Base-by-base conservation (phyloP, 345 rosid genomes). In the Populus ilicifolia region DNA sequence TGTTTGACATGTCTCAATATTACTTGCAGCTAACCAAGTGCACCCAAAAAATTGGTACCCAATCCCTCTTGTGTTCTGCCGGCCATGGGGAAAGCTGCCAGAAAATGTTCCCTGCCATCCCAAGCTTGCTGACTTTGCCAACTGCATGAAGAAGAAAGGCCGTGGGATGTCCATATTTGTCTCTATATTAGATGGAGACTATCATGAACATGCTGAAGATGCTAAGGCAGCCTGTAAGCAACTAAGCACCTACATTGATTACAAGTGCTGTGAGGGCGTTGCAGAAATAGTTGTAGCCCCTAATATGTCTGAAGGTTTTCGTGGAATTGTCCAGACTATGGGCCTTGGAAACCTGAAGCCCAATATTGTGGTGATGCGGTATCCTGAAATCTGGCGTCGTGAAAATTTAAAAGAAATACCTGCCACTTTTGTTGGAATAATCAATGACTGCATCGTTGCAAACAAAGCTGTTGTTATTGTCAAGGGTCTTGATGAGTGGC, bases 41-140 rank as follows among this genome's bases (percentile, higher is more conserved):
- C 99, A 96, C 77, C 98, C 99, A 3, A 96, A 96, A 86, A 96
- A 96, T 73, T 96, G 99, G 98, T 96, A 96, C 71, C 99, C 99
- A 52, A 96, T 96, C 74, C 99, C 98, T 27, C 92, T 96, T 68
- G 83, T 96, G 69, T 96, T 96, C 86, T 96, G 99, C 83, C 91
- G 98, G 73, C 99, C 99, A 13, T 96, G 99, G 99, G 99, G 98
- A 67, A 90, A 91, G 88, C 94, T 96, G 64, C 99, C 99, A 3
- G 99, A 94, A 82, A 94, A 96, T 71, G 98, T 96, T 33, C 97
- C 99, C 2, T 96, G 99, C 87, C 99, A 96, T 80, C 98, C 98
- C 25, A 96, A 96, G 78, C 93, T 96, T 77, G 97, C 97, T 9
- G 99, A 96, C 84, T 96, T 96, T 84, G 97, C 99, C 1, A 96